phyloP scores from a whole-genome alignment of 768 basidiomycete genomes.

The Termitomyces sp. region DNA sequence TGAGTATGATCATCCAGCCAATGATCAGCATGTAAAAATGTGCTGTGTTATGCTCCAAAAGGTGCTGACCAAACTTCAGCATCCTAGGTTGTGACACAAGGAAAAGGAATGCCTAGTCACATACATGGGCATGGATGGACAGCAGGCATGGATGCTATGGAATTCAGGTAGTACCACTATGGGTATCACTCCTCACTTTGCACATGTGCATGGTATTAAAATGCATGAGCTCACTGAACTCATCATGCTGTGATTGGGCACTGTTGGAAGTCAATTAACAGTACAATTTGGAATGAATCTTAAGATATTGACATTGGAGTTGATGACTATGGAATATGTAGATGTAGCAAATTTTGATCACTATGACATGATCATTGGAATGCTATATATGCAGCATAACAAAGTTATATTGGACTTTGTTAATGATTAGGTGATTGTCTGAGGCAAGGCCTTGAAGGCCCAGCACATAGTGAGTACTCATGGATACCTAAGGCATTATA shows the following conservation, averaged over 20 bases:
- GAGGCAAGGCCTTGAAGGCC: constrained; percentile 2
- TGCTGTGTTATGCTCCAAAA: background rate
- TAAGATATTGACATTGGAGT: constrained; percentile 1
- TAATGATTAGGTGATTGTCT: constrained; percentile 6
- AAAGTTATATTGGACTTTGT: constrained; percentile 21
- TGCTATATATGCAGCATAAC: constrained; percentile 25
- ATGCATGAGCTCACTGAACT: constrained; percentile 12
- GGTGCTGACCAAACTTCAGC: background rate
- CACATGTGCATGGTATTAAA: constrained; percentile 8
- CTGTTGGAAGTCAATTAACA: constrained; percentile 22
- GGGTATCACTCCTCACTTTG: constrained; percentile 15
- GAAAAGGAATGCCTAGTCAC: background rate
- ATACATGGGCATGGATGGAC: too few species aligned
- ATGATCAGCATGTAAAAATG: background rate
- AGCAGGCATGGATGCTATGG: constrained; percentile 11
- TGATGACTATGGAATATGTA: constrained; percentile 16
- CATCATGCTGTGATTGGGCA: constrained; percentile 27
- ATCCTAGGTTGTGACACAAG: background rate
- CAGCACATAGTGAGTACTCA: background rate
- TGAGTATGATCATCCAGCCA: too few species aligned
- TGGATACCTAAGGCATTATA: background rate
- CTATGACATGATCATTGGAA: constrained; percentile 33
- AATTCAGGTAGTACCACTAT: constrained; percentile 21
- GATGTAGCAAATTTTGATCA: constrained; percentile 32
- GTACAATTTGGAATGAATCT: constrained; percentile 23